A percentile compares a stretch with the other conserved stretches of the same genome.
These are phyloP conservation scores for Lipomyces orientalis DNA, from an alignment of 805 yeast species.

Conservation along the genomic window DNA sequence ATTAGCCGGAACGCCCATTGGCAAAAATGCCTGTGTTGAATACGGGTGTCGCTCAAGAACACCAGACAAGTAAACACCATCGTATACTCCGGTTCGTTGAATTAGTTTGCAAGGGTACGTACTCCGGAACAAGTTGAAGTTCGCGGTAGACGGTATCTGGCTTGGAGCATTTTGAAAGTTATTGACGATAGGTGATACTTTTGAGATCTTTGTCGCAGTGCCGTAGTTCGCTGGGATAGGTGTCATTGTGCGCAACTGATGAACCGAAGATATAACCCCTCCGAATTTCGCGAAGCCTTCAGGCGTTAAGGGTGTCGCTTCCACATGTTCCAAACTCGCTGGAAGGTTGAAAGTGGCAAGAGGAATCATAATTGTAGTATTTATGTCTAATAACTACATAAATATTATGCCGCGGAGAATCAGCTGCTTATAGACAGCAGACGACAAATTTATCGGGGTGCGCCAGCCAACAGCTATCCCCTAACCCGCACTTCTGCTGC, in stretches of 20 bases:
- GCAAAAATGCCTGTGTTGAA: slow-evolving; percentile 88
- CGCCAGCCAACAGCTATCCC: not conserved
- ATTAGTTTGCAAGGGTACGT: slow-evolving; percentile 73
- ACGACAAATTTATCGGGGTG: not conserved
- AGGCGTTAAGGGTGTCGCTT: slow-evolving; percentile 70
- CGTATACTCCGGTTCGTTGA: slow-evolving; percentile 14
- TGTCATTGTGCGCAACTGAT: slow-evolving; percentile 60
- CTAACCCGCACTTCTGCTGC: not conserved
- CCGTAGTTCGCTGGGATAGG: slow-evolving; percentile 81
- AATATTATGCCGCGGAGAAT: not conserved
- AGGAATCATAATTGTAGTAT: slow-evolving; percentile 20
- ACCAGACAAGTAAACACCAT: slow-evolving; percentile 54
- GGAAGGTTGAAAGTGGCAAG: slow-evolving; percentile 30
- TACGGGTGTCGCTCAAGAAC: slow-evolving; percentile 91
- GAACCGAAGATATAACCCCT: slow-evolving; percentile 75
- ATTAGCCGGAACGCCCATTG: slow-evolving; percentile 69
- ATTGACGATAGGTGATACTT: slow-evolving; percentile 72
- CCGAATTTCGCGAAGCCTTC: slow-evolving; percentile 72
- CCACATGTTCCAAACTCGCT: slow-evolving; percentile 37
- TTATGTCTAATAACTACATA: not conserved
- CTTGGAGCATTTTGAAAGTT: slow-evolving; percentile 56
- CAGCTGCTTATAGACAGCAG: not conserved
- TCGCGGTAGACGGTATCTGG: slow-evolving; percentile 58
- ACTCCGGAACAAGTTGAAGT: slow-evolving; percentile 85
- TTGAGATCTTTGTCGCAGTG: slow-evolving; percentile 80